These are phyloP conservation scores for Chalciporus piperatoides DNA, from an alignment of 1,284 basidiomycete genomes.

Conservation along the genomic window DNA sequence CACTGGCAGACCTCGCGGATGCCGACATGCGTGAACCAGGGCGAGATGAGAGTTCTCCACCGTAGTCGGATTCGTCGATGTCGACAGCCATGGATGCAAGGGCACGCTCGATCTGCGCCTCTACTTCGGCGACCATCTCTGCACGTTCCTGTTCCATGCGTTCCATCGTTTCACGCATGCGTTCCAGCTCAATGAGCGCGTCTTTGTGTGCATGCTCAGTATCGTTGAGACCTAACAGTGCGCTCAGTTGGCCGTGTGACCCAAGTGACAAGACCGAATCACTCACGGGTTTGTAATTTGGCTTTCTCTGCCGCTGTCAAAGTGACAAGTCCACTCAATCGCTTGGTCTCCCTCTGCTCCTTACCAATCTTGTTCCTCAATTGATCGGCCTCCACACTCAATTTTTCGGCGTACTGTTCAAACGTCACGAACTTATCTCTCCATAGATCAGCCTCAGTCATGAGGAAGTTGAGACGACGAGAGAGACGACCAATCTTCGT, in stretches of 20 bases:
- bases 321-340: slow-evolving; percentile 73
- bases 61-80: slow-evolving; percentile 70
- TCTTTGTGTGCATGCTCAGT: slow-evolving; percentile 73
- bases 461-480: slow-evolving; percentile 82
- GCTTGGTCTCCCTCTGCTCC: slow-evolving; percentile 82
- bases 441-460: slow-evolving; percentile 89
- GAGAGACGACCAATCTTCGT: slow-evolving; percentile 84
- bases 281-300: slow-evolving; percentile 69
- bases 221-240: slow-evolving; percentile 53
- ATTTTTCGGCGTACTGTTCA: slow-evolving; percentile 87
- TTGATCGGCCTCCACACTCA: slow-evolving; percentile 80
- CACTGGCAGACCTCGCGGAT: slow-evolving; percentile 45
- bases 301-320: slow-evolving; percentile 73
- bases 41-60: slow-evolving; percentile 47
- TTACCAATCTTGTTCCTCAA: slow-evolving; percentile 80
- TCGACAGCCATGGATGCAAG: slow-evolving; percentile 79
- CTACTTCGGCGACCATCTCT: slow-evolving; percentile 84
- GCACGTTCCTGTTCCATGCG: slow-evolving; percentile 79
- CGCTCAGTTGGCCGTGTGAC: slow-evolving; percentile 12
- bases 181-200: slow-evolving; percentile 63
- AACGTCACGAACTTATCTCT: slow-evolving; percentile 89
- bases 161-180: slow-evolving; percentile 75
- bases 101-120: slow-evolving; percentile 81
- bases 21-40: slow-evolving; percentile 42
- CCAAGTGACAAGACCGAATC: background rate